Evolutionary conservation across 2,329 filamentous ascomycete genomes (phyloP).

Genomic region (Hymenoscyphus repandus): DNA sequence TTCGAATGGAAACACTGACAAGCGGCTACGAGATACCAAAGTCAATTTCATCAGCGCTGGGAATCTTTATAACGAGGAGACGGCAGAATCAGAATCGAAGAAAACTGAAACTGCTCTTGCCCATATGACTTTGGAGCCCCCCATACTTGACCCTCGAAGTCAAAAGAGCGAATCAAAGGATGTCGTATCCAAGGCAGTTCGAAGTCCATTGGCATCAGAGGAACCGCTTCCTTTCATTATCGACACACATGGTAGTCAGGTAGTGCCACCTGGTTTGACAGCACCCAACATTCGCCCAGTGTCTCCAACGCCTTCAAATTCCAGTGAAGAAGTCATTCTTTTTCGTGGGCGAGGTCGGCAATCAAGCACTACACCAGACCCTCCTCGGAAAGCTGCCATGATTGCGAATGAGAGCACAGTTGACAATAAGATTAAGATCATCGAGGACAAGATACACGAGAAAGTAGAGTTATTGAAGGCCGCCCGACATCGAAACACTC

Average conservation of each 20-base stretch:
- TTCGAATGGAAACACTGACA: constrained; percentile 40
- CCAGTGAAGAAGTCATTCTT: constrained; percentile 69
- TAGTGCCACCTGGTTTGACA: constrained; percentile 28
- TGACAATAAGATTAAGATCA: constrained; percentile 24
- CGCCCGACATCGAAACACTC: constrained; percentile 19
- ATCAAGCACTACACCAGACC: constrained; percentile 9
- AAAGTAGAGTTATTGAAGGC: constrained; percentile 23
- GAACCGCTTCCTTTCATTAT: constrained; percentile 29
- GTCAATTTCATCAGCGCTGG: constrained; percentile 59
- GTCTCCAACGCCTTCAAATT: constrained; percentile 44
- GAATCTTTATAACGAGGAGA: constrained; percentile 31
- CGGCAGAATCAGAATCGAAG: constrained; percentile 21
- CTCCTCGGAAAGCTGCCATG: neutral
- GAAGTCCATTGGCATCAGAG: neutral
- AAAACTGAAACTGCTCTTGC: constrained; percentile 18
- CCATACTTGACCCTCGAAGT: neutral
- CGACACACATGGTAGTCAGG: constrained; percentile 31
- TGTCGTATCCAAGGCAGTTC: no score
- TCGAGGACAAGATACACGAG: constrained; percentile 27
- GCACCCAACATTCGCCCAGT: constrained; percentile 27
- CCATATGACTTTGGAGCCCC: constrained; percentile 18
- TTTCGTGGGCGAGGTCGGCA: constrained; percentile 49
- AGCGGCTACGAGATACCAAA: constrained; percentile 48
- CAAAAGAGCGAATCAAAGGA: neutral
- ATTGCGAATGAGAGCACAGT: constrained; percentile 11